Evolutionary conservation across 176 grass and related monocot genomes (phyloP).

Genomic region (Oryza longistaminata): DNA sequence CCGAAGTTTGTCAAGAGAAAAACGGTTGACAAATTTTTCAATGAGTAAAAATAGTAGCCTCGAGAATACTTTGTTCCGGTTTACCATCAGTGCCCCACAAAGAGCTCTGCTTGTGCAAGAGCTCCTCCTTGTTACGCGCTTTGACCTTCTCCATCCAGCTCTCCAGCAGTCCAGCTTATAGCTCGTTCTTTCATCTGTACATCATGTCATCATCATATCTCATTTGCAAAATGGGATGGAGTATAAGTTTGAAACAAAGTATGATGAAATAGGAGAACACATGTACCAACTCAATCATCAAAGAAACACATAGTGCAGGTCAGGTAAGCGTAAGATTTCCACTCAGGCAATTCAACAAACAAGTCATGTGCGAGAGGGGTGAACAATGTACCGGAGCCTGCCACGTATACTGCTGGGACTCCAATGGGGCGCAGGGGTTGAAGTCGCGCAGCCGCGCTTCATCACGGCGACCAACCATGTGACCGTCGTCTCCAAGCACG

Average conservation of each 20-base stretch:
- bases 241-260: neutral
- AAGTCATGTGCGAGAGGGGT: neutral
- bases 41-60: constrained; percentile 24
- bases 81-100: constrained; percentile 57
- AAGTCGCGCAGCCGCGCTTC: neutral
- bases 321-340: neutral
- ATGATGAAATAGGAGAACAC: neutral
- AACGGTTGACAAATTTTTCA: neutral
- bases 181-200: constrained; percentile 77
- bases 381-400: neutral
- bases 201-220: neutral
- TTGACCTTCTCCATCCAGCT: constrained; percentile 63
- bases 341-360: constrained; percentile 29
- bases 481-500: no score
- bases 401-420: neutral
- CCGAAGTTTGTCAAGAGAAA: neutral
- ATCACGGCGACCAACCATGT: no score
- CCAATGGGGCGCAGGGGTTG: neutral
- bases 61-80: constrained; percentile 41
- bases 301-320: neutral
- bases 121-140: constrained; percentile 59
- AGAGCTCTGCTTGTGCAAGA: constrained; percentile 57
- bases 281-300: neutral
- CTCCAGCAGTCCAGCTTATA: constrained; percentile 77
- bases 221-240: neutral